Evolutionary conservation across 352 stramenopile species (phyloP).

Genomic region (Phytophthora cryptogea): DNA sequence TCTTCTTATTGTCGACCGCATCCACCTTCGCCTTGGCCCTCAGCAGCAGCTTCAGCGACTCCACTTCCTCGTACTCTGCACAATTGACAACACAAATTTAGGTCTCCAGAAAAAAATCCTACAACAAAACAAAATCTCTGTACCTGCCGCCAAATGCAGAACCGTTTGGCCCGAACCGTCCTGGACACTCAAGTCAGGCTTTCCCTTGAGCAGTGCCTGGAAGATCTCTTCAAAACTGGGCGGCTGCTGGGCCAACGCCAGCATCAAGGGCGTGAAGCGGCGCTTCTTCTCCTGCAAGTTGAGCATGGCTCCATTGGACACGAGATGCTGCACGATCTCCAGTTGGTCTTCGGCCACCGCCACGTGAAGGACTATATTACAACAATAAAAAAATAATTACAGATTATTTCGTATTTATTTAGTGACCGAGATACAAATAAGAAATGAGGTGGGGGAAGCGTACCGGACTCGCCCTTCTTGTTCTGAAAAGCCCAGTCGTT

Average conservation of each 20-base stretch:
- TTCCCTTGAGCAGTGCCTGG: slow-evolving; percentile 66
- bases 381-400: background rate
- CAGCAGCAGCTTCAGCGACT: slow-evolving; percentile 66
- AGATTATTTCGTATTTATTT: background rate
- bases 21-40: slow-evolving; percentile 67
- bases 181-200: slow-evolving; percentile 64
- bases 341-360: slow-evolving; percentile 75
- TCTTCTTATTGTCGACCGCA: slow-evolving; percentile 66
- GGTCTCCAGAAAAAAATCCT: background rate
- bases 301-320: slow-evolving; percentile 66
- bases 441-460: background rate
- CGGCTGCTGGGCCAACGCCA: slow-evolving; percentile 72
- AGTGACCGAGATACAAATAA: background rate
- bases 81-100: background rate
- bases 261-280: slow-evolving; percentile 77
- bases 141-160: slow-evolving; percentile 70
- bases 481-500: slow-evolving; percentile 78
- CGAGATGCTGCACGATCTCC: slow-evolving; percentile 71
- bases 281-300: slow-evolving; percentile 82
- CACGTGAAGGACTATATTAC: slow-evolving; percentile 59
- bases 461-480: slow-evolving; percentile 85
- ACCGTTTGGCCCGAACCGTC: slow-evolving; percentile 68
- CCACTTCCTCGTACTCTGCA: slow-evolving; percentile 67
- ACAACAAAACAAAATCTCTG: background rate
- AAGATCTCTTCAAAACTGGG: slow-evolving; percentile 70